A percentile compares a stretch with the other conserved stretches of the same genome.
phyloP scores from a whole-genome alignment of 345 rosid species.

The Brassica cretica region DNA sequence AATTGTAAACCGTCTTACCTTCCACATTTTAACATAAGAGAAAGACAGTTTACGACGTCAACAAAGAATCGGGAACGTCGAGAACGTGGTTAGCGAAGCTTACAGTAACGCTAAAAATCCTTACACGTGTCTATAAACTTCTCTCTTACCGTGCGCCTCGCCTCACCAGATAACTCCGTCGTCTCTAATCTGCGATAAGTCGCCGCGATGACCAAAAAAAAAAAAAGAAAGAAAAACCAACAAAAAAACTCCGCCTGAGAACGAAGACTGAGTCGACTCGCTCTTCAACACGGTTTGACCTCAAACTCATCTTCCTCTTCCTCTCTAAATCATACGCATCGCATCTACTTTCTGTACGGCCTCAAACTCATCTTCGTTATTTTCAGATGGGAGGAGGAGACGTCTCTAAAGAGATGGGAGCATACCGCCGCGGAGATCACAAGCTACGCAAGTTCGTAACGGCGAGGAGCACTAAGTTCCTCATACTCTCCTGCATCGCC shows the following conservation, averaged over 20 bases:
- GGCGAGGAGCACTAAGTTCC: slow-evolving; percentile 65
- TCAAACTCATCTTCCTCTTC: background rate
- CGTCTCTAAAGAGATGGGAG: slow-evolving; percentile 55
- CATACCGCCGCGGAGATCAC: slow-evolving; percentile 66
- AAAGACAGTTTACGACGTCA: background rate
- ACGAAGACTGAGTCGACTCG: slow-evolving; percentile 30
- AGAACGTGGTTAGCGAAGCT: slow-evolving; percentile 5
- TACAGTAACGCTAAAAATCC: background rate
- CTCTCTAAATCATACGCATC: background rate
- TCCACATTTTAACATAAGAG: background rate
- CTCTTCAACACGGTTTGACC: slow-evolving; percentile 27
- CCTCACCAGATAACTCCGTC: background rate
- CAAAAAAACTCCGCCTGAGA: slow-evolving; percentile 17
- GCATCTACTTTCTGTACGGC: background rate
- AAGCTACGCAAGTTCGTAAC: slow-evolving; percentile 60
- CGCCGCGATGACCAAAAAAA: background rate
- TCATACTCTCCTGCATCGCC: slow-evolving; percentile 53
- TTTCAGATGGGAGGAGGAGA: slow-evolving; percentile 35
- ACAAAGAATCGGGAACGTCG: background rate
- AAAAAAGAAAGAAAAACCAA: background rate
- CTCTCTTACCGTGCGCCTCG: background rate
- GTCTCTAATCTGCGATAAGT: slow-evolving; percentile 18
- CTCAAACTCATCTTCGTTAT: background rate
- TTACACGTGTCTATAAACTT: background rate
- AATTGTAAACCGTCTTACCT: no score